A percentile compares a stretch with the other conserved stretches of the same genome.
Conservation (phyloP, 768 basidiomycete species). For the Boletus rubroflammeus region DNA sequence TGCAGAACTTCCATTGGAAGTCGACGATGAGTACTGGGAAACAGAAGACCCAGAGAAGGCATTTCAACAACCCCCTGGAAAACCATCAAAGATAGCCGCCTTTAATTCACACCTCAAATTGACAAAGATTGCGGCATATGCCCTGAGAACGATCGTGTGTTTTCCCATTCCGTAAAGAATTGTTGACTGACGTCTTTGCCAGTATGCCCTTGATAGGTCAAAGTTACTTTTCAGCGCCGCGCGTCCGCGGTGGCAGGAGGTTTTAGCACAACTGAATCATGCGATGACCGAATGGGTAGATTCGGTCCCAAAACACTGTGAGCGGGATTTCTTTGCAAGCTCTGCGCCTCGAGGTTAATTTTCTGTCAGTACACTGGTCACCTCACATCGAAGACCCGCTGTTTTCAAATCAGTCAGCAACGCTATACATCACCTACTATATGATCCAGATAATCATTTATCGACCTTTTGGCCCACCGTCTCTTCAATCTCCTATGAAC, state of each 20-base stretch:
- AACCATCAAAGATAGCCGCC: constrained; percentile 53
- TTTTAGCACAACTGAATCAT: constrained; percentile 63
- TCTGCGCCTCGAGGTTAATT: background rate
- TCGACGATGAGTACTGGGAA: constrained; percentile 82
- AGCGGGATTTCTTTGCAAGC: constrained; percentile 22
- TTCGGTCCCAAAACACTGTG: constrained; percentile 64
- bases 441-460: constrained; percentile 63
- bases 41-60: constrained; percentile 42
- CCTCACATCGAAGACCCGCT: constrained; percentile 43
- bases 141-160: constrained; percentile 64
- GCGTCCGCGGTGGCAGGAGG: constrained; percentile 51
- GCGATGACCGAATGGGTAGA: constrained; percentile 73
- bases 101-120: constrained; percentile 67
- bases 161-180: background rate
- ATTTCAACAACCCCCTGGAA: constrained; percentile 65
- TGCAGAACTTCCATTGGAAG: constrained; percentile 74
- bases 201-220: constrained; percentile 70
- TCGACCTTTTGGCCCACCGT: constrained; percentile 59
- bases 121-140: constrained; percentile 66
- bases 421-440: constrained; percentile 58
- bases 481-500: constrained; percentile 24
- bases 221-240: constrained; percentile 52
- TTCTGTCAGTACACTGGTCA: constrained; percentile 53
- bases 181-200: constrained; percentile 4
- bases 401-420: constrained; percentile 56